These are phyloP conservation scores for Annulohypoxylon nitens DNA, from an alignment of 495 filamentous ascomycete species.

Conservation along the genomic window DNA sequence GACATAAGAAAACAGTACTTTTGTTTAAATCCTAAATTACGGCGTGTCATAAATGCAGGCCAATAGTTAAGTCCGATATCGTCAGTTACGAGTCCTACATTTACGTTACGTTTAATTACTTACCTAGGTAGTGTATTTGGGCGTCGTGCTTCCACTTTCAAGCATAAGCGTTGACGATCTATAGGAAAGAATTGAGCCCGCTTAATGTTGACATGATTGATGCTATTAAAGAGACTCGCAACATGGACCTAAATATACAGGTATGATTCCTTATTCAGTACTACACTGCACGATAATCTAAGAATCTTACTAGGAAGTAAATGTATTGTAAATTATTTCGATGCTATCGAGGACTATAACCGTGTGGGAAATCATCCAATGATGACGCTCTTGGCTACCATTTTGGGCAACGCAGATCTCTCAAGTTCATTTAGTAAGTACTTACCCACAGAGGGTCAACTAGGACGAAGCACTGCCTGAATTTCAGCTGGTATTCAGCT, in stretches of 20 bases:
- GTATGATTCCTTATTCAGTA: neutral
- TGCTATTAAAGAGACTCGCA: neutral
- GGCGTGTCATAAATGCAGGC: too few relatives aligned
- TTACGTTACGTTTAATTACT: too few relatives aligned
- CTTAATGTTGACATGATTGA: neutral
- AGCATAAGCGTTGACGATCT: too few relatives aligned
- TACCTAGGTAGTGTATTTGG: too few relatives aligned
- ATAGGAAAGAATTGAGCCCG: neutral
- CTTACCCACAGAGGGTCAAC: neutral
- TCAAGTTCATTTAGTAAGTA: neutral
- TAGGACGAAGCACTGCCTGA: neutral
- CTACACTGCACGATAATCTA: neutral
- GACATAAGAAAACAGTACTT: neutral
- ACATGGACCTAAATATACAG: neutral
- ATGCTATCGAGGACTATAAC: neutral
- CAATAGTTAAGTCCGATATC: too few relatives aligned
- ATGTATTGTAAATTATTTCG: neutral
- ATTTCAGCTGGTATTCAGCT: constrained; percentile 19
- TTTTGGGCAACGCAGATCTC: constrained; percentile 1
- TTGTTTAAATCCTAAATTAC: neutral
- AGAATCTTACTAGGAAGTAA: neutral
- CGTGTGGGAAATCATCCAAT: constrained; percentile 6
- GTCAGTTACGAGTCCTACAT: too few relatives aligned
- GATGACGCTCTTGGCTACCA: constrained; percentile 1
- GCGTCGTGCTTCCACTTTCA: too few relatives aligned